Base-by-base conservation (phyloP, 768 basidiomycete genomes). In the Gyrodon lividus region DNA sequence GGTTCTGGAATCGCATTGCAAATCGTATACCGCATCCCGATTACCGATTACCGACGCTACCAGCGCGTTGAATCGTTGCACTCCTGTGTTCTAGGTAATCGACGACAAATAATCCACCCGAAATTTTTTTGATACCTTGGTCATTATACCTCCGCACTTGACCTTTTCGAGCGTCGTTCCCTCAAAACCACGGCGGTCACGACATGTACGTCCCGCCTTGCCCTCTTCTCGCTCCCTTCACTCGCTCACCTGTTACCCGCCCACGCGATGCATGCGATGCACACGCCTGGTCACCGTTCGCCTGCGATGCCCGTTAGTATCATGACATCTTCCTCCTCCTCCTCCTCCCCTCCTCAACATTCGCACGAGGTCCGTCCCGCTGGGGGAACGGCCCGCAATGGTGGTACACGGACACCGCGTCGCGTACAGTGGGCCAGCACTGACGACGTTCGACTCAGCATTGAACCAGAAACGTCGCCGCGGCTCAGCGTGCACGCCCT, bases 341-440 rank as follows among this genome's bases (percentile, higher is more conserved):
- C 24, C 10, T 14, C 31, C 1, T 33, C 33, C 9, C 46, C 55
- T 28, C 28, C 4, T 13, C 49, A n/a, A 28, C 22, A 53, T 51
- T 28, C 44, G 17, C 46, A 55, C 13, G 52, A 52, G 9, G 43
- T 59, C 17, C 54, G 57, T 28, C 53, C 48, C 19, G 59, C 63
- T 4, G 59, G 56, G 13, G 61, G 53, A 22, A 58, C 50, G 2
- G 55, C 58, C 8, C 41, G 60, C 5, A 46, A 59, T 3, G 48
- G 48, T 14, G 77, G 75, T 5, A 61, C 62, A n/a, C 75, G 75
- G 54, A 77, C 77, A 2, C 77, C 77, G 2, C 74, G 77, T 20
- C 78, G 75, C 42, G 78, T 83, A 3, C 81, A 82, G 55, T 81
- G 80, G 81, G 66, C 73, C 12, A 67, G 69, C 44, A 55, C 56